Conservation (phyloP, 768 basidiomycete species). For the Mycena kentingensis region DNA sequence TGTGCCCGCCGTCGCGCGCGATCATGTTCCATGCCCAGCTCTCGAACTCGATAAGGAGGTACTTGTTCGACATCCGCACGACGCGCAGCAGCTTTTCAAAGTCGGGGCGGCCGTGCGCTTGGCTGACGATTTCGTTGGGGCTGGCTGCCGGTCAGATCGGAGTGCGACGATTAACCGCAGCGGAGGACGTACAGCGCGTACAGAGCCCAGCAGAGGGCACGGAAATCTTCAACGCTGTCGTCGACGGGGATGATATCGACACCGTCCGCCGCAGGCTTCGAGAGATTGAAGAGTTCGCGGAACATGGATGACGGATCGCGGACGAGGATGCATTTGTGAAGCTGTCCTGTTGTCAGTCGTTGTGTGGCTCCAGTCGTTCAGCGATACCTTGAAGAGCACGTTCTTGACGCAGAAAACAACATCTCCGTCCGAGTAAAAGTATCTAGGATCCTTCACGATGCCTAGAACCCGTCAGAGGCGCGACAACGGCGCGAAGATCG, state of each 20-base stretch:
- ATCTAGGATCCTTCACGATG: not conserved
- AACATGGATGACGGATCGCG: not conserved
- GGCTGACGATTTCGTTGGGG: no score
- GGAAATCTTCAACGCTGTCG: not conserved
- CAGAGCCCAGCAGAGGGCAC: not conserved
- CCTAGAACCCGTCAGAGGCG: no score
- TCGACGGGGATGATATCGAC: not conserved
- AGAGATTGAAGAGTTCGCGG: not conserved
- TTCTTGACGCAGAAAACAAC: not conserved
- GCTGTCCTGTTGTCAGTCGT: not conserved
- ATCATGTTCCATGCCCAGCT: not conserved
- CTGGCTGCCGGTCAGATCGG: no score
- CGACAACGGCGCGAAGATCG: no score
- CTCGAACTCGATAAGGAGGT: not conserved
- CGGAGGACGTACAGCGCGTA: not conserved
- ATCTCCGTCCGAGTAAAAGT: not conserved
- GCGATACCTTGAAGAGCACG: not conserved
- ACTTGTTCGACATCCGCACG: not conserved
- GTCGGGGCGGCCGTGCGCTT: not conserved
- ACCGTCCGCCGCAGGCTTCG: not conserved
- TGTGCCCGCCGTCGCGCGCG: not conserved
- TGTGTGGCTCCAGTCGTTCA: not conserved
- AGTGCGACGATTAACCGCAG: not conserved
- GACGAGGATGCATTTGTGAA: not conserved
- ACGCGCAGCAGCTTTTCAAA: not conserved